phyloP scores from a whole-genome alignment of 2,329 filamentous ascomycete genomes.

The Trichoderma sp. region DNA sequence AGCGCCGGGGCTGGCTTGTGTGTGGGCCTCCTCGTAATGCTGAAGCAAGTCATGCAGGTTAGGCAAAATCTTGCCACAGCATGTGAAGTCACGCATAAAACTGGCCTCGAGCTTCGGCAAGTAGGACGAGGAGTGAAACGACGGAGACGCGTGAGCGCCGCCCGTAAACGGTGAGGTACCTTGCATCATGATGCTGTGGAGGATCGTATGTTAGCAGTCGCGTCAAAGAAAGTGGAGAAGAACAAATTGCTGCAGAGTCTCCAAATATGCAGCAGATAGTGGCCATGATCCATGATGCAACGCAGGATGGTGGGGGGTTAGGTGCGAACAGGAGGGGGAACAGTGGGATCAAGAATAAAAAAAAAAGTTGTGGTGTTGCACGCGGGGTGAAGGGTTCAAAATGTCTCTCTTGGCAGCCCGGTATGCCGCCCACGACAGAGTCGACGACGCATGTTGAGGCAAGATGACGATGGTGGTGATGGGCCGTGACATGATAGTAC shows the following conservation, averaged over 20 bases:
- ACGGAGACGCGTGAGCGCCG: slow-evolving; percentile 76
- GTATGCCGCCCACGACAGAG: neutral
- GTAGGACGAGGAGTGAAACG: slow-evolving; percentile 94
- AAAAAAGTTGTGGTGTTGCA: neutral
- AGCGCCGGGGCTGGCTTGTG: slow-evolving; percentile 56
- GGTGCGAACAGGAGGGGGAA: neutral
- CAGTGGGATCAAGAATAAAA: neutral
- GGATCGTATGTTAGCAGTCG: neutral
- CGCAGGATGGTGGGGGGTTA: neutral
- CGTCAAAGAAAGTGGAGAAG: neutral
- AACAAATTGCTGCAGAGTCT: neutral
- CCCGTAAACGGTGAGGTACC: slow-evolving; percentile 82
- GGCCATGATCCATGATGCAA: slow-evolving; percentile 1
- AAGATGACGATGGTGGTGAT: neutral
- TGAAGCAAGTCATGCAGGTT: slow-evolving; percentile 93
- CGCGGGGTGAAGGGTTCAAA: slow-evolving; percentile 15
- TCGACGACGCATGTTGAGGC: neutral
- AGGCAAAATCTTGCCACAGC: slow-evolving; percentile 84
- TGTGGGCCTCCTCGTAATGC: slow-evolving; percentile 95
- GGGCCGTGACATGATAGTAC: neutral
- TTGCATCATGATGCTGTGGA: slow-evolving; percentile 81
- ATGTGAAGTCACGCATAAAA: slow-evolving; percentile 96
- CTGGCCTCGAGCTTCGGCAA: slow-evolving; percentile 94
- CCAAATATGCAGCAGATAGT: neutral
- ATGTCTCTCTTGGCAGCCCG: slow-evolving; percentile 5